Evolutionary conservation across 208 protist species (phyloP).

Genomic region (Crithidia expoeki): DNA sequence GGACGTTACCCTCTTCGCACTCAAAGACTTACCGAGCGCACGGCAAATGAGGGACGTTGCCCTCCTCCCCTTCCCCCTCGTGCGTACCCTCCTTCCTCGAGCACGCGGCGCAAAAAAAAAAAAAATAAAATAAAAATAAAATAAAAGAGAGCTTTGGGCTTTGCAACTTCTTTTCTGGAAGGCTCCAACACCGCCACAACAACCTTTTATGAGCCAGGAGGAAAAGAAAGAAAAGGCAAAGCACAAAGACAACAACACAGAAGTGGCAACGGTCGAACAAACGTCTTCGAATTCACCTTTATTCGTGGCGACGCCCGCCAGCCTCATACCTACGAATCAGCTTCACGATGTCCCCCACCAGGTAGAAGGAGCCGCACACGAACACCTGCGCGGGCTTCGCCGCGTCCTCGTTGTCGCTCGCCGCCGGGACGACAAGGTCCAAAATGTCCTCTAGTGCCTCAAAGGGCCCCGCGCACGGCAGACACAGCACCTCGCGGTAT

Average conservation of each 20-base stretch:
- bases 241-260: not conserved
- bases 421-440: conserved; percentile 50
- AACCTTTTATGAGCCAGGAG: too few species aligned
- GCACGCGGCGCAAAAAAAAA: too few species aligned
- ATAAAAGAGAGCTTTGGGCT: too few species aligned
- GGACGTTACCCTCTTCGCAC: conserved; percentile 21
- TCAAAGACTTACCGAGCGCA: not conserved
- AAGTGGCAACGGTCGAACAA: not conserved
- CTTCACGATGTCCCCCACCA: conserved; percentile 71
- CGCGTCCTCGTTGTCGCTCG: conserved; percentile 56
- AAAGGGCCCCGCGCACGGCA: conserved; percentile 60
- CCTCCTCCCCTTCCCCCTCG: too few species aligned
- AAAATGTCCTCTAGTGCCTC: conserved; percentile 61
- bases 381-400: conserved; percentile 78
- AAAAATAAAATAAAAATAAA: too few species aligned
- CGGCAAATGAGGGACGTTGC: not conserved
- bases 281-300: not conserved
- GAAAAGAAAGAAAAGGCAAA: too few species aligned
- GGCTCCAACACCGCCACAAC: too few species aligned
- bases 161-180: too few species aligned
- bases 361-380: conserved; percentile 88
- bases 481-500: conserved; percentile 73
- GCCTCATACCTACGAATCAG: conserved; percentile 42
- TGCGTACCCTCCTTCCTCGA: too few species aligned
- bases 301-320: conserved; percentile 23